phyloP scores from a whole-genome alignment of 2,329 filamentous ascomycete genomes.

The Botrytis aclada region DNA sequence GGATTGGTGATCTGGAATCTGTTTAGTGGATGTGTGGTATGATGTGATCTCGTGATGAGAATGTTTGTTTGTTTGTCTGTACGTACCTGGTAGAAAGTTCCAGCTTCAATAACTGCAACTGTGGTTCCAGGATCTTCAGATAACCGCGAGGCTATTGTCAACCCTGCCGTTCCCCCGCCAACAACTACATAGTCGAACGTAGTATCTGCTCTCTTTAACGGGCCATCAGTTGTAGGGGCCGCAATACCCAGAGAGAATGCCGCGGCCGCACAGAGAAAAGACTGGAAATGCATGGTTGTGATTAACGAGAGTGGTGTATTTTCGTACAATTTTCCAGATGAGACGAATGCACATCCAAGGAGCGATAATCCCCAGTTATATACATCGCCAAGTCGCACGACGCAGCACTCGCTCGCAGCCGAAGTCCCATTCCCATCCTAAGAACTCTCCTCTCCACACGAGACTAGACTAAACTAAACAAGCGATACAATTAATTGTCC shows the following conservation, averaged over 20 bases:
- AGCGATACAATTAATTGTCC: no score
- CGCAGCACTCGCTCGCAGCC: not conserved
- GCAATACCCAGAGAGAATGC: not conserved
- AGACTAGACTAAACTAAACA: no score
- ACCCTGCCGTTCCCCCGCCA: slow-evolving; percentile 46
- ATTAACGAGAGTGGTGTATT: not conserved
- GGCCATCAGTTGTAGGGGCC: not conserved
- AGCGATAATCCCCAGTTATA: not conserved
- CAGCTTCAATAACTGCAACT: slow-evolving; percentile 27
- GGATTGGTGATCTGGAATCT: not conserved
- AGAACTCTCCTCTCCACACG: not conserved
- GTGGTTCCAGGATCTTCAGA: slow-evolving; percentile 55
- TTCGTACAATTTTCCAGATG: not conserved
- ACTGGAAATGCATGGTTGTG: not conserved
- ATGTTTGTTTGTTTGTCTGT: not conserved
- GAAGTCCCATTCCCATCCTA: not conserved
- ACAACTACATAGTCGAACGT: slow-evolving; percentile 44
- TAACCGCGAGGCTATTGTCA: slow-evolving; percentile 44
- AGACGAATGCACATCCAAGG: not conserved
- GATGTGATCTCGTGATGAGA: not conserved
- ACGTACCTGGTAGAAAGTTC: slow-evolving; percentile 10
- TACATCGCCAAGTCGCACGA: not conserved
- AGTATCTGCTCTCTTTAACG: not conserved
- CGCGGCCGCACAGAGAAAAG: not conserved
- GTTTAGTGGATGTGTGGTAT: not conserved